A percentile compares a stretch with the other conserved stretches of the same genome.
Conservation (phyloP, 2,329 filamentous ascomycete genomes). For the Aspergillus fischeri region DNA sequence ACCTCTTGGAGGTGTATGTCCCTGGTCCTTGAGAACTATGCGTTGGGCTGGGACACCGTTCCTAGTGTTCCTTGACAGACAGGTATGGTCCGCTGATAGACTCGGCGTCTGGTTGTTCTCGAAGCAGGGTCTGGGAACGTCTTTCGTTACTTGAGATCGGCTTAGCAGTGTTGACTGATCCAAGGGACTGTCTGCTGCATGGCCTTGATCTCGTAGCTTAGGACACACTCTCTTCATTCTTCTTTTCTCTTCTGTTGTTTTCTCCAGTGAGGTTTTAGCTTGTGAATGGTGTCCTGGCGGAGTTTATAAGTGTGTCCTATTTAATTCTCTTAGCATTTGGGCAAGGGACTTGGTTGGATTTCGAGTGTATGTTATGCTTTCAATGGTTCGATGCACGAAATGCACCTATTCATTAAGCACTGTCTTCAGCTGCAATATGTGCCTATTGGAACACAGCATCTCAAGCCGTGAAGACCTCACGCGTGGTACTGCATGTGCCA, state of each 20-base stretch:
- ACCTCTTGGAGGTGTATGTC: constrained; percentile 15
- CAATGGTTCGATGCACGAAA: background rate
- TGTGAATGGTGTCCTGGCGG: background rate
- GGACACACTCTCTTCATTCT: background rate
- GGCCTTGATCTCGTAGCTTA: constrained; percentile 3
- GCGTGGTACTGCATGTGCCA: background rate
- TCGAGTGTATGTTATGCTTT: background rate
- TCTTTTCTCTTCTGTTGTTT: background rate
- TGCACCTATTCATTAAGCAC: background rate
- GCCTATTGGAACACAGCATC: background rate
- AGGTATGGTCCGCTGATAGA: background rate
- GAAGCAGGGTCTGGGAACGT: background rate
- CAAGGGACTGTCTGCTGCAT: background rate
- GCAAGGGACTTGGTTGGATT: background rate
- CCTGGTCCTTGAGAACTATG: constrained; percentile 4
- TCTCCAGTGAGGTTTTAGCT: background rate
- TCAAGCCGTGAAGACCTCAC: background rate
- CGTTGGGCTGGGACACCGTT: background rate
- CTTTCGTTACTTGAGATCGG: constrained; percentile 5
- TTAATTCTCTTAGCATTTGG: background rate
- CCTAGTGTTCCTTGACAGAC: background rate
- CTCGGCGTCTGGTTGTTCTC: background rate
- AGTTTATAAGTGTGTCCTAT: background rate
- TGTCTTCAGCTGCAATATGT: background rate
- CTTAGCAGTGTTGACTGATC: constrained; percentile 1